Base-by-base conservation (phyloP, 2,329 filamentous ascomycete species). In the Dissoconium aciculare region DNA sequence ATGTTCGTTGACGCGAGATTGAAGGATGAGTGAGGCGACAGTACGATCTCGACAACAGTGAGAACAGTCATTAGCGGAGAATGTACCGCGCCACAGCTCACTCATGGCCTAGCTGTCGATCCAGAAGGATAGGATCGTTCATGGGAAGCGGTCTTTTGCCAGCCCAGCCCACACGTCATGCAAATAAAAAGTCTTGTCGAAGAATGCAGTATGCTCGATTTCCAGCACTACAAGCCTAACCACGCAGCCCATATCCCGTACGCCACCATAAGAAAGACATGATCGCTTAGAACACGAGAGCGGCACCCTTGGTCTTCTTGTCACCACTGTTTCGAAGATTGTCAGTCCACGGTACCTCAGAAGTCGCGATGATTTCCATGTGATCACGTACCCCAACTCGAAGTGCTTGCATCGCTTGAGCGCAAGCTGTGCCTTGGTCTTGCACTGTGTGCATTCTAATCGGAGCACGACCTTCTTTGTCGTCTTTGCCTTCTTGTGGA, bases 371-470 rank as follows among this genome's bases (percentile, higher is more conserved):
- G 17, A 3, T 26, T 11, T 32, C 19, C 12, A 27, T n/a, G 11
- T 11, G 11, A 2, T 23, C 43, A 74, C 82, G 46, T 84, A 92
- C 82, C 84, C 89, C 59, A 98, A 71, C 73, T 98, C 89, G 69
- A 98, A 98, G 76, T 98, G 89, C 81, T 98, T 98, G 84, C 89
- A 98, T 62, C 89, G 83, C 81, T 98, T 98, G 66, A 98, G 72
- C 53, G 89, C 74, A 59, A 98, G 74, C 72, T 98, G 84, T 65
- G 76, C 77, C 79, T 94, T 95, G 63, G 83, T 78, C 80, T 95
- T 95, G 83, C 89, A 98, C 53, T 68, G 63, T 59, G 83, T 87
- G 74, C 89, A 98, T 67, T 98, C 89, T 65, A 98, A 69, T 71
- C 89, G 78, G 66, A 98, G 71, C 57, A 98, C 91, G 55, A 98